These are phyloP conservation scores for Leavenworthia alabamica DNA, from an alignment of 345 rosid genomes.

Conservation along the genomic window DNA sequence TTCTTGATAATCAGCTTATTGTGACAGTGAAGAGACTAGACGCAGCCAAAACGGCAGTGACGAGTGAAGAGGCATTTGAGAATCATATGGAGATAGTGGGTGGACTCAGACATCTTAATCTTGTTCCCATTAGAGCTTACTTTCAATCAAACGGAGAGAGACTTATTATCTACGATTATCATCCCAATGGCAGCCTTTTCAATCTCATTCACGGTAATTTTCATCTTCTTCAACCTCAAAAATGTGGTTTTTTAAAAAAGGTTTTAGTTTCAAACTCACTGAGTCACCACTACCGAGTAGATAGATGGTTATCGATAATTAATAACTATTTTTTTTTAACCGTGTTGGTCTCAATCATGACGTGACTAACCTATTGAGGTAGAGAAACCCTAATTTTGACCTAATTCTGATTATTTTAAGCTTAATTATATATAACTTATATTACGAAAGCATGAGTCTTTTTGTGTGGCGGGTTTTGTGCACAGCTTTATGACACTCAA, in stretches of 20 bases:
- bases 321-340: not conserved
- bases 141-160: conserved; percentile 87
- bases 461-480: conserved; percentile 23
- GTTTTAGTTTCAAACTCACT: not conserved
- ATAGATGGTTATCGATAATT: not conserved
- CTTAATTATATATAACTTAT: not conserved
- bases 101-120: conserved; percentile 55
- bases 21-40: conserved; percentile 86
- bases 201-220: conserved; percentile 81
- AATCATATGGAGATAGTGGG: conserved; percentile 75
- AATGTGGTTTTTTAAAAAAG: not conserved
- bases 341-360: conserved; percentile 21
- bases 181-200: conserved; percentile 83
- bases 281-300: conserved; percentile 23
- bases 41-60: conserved; percentile 56
- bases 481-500: not conserved
- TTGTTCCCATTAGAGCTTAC: conserved; percentile 67
- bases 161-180: conserved; percentile 75
- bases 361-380: conserved; percentile 1
- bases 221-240: not conserved
- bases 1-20: conserved; percentile 61
- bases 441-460: conserved; percentile 10
- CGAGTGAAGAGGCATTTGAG: conserved; percentile 60
- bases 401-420: not conserved
- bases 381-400: not conserved